Evolutionary conservation across 2,329 filamentous ascomycete species (phyloP).

Genomic region (Colletotrichum eleusines): DNA sequence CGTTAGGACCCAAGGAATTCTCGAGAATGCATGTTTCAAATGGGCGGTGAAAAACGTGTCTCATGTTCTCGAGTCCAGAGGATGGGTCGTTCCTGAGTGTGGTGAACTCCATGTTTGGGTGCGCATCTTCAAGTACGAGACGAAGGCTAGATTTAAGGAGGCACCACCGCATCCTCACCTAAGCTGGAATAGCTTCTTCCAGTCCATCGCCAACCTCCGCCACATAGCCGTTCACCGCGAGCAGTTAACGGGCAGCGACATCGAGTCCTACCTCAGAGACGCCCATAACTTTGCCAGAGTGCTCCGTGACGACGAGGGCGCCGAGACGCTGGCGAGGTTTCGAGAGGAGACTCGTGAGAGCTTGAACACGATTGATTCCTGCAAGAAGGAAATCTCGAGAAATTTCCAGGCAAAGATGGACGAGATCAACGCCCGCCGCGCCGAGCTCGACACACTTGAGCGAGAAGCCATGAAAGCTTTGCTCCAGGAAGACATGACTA

Average conservation of each 20-base stretch:
- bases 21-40: background rate
- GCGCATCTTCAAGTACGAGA: background rate
- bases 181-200: background rate
- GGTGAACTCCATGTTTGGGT: background rate
- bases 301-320: conserved; percentile 49
- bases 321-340: background rate
- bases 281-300: background rate
- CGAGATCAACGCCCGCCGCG: background rate
- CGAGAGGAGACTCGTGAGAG: background rate
- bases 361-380: background rate
- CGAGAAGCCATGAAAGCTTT: background rate
- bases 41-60: background rate
- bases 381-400: background rate
- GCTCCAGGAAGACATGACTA: background rate
- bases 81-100: background rate
- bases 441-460: background rate
- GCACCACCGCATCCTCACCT: background rate
- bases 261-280: background rate
- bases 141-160: background rate
- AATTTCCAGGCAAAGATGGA: background rate
- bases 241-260: background rate
- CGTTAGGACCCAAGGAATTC: background rate
- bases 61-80: background rate
- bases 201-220: background rate
- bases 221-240: background rate